Evolutionary conservation across 2,329 filamentous ascomycete species (phyloP).

Genomic region (Colletotrichum cordylinicola): DNA sequence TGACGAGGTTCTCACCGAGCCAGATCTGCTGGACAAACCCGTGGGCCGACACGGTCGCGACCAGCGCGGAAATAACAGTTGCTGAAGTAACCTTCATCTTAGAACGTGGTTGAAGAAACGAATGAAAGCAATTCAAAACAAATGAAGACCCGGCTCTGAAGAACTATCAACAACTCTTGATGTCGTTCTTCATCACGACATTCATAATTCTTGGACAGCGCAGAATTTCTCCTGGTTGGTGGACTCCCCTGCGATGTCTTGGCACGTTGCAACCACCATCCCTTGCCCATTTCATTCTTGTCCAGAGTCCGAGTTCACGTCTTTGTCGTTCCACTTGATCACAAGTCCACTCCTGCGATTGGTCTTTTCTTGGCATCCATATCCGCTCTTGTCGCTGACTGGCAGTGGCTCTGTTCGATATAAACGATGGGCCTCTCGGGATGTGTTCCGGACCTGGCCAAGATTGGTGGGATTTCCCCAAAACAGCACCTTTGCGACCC

Average conservation of each 20-base stretch:
- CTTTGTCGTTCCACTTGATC: background rate
- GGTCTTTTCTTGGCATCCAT: background rate
- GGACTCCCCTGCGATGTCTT: background rate
- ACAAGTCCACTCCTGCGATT: background rate
- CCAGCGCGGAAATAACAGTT: slow-evolving; percentile 13
- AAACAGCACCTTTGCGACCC: background rate
- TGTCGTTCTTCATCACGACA: background rate
- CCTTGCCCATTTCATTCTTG: background rate
- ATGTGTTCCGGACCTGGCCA: background rate
- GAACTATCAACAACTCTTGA: accelerated
- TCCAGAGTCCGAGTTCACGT: background rate
- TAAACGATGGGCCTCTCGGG: background rate
- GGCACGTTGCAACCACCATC: background rate
- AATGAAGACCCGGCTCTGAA: background rate
- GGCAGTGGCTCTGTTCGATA: background rate
- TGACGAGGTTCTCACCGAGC: slow-evolving; percentile 26
- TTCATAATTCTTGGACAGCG: background rate
- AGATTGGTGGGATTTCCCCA: background rate
- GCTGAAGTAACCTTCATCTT: background rate
- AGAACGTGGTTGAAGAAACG: background rate
- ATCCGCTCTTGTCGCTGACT: background rate
- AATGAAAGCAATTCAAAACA: background rate
- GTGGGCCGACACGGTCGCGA: slow-evolving; percentile 19
- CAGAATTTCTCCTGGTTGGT: background rate
- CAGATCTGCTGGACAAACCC: slow-evolving; percentile 17